Conservation (phyloP, 768 basidiomycete genomes). For the Suillus americanus region DNA sequence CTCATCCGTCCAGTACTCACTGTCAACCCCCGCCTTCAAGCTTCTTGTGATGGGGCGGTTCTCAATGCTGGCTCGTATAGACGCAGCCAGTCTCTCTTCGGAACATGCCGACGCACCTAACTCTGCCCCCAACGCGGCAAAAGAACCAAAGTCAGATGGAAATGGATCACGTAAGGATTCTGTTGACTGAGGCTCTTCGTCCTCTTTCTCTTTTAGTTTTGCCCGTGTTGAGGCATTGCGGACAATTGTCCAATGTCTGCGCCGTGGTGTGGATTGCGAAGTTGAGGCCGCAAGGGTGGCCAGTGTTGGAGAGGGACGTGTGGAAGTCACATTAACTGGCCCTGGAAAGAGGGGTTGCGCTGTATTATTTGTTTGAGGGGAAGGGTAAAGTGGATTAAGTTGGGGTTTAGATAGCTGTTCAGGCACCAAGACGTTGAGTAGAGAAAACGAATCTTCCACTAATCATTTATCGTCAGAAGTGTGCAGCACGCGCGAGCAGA, state of each 20-base stretch:
- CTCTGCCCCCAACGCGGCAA: slow-evolving; percentile 41
- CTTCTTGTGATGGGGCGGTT: slow-evolving; percentile 19
- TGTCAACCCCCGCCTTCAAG: slow-evolving; percentile 19
- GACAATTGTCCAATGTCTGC: slow-evolving; percentile 61
- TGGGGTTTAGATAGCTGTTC: slow-evolving; percentile 55
- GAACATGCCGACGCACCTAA: slow-evolving; percentile 41
- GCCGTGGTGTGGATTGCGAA: slow-evolving; percentile 24
- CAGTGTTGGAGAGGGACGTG: slow-evolving; percentile 15
- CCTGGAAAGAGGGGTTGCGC: slow-evolving; percentile 25
- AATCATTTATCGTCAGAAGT: slow-evolving; percentile 10
- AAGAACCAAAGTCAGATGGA: slow-evolving; percentile 61
- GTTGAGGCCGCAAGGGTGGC: slow-evolving; percentile 18
- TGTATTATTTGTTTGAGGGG: slow-evolving; percentile 26
- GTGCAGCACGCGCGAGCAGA: not conserved
- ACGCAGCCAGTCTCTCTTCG: slow-evolving; percentile 31
- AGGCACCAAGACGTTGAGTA: slow-evolving; percentile 62
- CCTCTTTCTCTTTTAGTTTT: slow-evolving; percentile 53
- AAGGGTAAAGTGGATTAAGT: slow-evolving; percentile 57
- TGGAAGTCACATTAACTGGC: slow-evolving; percentile 27
- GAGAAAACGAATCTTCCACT: slow-evolving; percentile 81
- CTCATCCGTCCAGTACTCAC: slow-evolving; percentile 48
- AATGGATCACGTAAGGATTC: slow-evolving; percentile 54
- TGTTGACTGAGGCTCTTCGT: slow-evolving; percentile 34
- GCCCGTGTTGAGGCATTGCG: slow-evolving; percentile 50
- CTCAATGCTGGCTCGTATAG: slow-evolving; percentile 38